Evolutionary conservation across 768 basidiomycete species (phyloP), one percentile per base, ranked within the genome.

Genomic region (Daedaleopsis sinensis): DNA sequence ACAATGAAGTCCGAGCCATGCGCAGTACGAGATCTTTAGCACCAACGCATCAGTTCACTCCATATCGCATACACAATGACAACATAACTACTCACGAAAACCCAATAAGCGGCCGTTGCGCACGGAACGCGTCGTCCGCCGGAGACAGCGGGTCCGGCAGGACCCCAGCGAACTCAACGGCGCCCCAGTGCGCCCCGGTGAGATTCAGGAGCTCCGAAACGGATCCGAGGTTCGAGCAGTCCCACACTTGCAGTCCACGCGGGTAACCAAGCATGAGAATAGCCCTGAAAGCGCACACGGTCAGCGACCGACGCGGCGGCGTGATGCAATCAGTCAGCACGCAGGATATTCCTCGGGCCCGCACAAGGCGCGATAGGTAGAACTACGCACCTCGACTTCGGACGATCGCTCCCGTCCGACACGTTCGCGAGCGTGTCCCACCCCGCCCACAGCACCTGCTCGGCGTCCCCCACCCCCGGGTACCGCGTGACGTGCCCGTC

Each of bases 231-330:
- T 82, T 77, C 13, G 81, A 77, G 65, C 83, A 84, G 64, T 88
- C 86, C 86, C 87, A 89, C 19, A 87, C 76, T 67, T 87, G 83
- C 43, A 89, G 66, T 6, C 83, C 82, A 15, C 74, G 72, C 36
- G 68, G 61, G 68, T 88, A 88, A 5, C 79, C 85, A 16, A 88
- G 73, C 53, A 88, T 69, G 12, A 88, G 77, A 7, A 87, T 39
- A 9, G 58, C 44, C 58, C 62, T 64, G 0, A 24, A 7, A 4
- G 18, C 18, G 10, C 39, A 42, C 39, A 42, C 18, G 39, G 37
- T 7, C 15, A 38, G 39, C 16, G 12, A 21, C 10, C 23, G 53
- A 65, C n/a, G 24, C 79, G 76, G 46, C 82, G n/a, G 81, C 37
- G 15, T 19, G 53, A 37, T 39, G 58, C 49, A 35, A 47, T 19